Evolutionary conservation across 257 asterid genomes (phyloP), one percentile per base, ranked within the genome.

Genomic region (Ilex asprella): DNA sequence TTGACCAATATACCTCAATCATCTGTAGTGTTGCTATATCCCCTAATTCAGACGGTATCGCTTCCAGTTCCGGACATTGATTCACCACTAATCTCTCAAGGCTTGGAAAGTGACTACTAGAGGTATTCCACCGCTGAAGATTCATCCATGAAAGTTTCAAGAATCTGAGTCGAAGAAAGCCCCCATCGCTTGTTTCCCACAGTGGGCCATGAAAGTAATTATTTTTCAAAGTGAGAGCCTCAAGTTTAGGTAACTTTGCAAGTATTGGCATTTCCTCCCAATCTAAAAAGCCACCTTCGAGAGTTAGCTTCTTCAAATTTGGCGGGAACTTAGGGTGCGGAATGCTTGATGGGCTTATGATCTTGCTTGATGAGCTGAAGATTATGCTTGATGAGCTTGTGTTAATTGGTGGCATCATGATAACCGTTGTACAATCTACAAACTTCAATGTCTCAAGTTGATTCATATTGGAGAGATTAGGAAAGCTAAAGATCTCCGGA

Each of bases 161-260:
- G 6, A 55, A 59, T 12, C 64, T 59, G 52, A 64, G 61, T 16
- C 15, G 57, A 16, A 1, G 9, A 16, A 60, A 74, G 9, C 56
- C 56, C 10, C 69, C 72, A 16, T 60, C 72, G 7, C 3, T 31
- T 5, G 69, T 55, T 56, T 60, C 65, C 75, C 74, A 74, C 41
- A 46, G 15, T 9, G 14, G 16, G 3, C 69, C 69, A 2, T 15
- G 3, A 15, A 31, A 56, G 2, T 55, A 49, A 9, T 21, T 10
- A 0, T 32, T 10, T 50, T 32, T 60, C 59, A 68, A 21, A 16
- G 59, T 55, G 16, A 73, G 68, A 14, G 60, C 68, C 55, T 68
- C 47, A 9, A 73, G 71, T 43, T 68, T 56, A 9, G 74, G 78
- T 59, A 73, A 21, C 43, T 2, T 53, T 10, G 5, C 57, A 4